Conservation (phyloP, 208 protist genomes). For the Polymyxa betae region DNA sequence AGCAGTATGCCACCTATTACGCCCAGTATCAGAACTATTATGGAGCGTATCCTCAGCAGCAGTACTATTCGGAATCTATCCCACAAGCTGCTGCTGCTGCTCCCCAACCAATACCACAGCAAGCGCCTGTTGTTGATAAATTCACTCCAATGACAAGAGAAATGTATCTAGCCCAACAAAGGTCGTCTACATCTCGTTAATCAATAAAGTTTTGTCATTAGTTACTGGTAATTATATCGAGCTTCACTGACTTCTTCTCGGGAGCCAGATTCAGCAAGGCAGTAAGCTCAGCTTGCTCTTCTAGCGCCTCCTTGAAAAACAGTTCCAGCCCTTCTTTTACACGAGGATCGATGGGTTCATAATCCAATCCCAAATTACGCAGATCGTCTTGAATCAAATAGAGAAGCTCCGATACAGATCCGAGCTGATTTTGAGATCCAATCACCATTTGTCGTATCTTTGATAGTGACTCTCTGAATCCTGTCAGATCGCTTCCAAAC, state of each 20-base stretch:
- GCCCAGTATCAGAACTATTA: conserved; percentile 1
- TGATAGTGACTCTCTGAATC: neutral
- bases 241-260: neutral
- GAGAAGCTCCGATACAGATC: neutral
- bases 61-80: neutral
- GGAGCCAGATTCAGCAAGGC: neutral
- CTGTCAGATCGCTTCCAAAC: neutral
- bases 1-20: neutral
- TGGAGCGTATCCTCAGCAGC: no score
- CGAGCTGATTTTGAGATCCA: neutral
- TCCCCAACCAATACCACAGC: neutral
- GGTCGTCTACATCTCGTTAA: neutral
- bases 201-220: neutral
- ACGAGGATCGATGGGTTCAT: neutral
- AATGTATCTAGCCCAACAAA: conserved; percentile 33
- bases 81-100: neutral
- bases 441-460: neutral
- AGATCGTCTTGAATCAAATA: neutral
- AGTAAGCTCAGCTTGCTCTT: neutral
- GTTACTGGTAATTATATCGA: neutral
- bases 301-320: neutral
- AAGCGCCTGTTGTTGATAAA: neutral
- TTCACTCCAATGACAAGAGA: conserved; percentile 20
- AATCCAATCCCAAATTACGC: neutral
- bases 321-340: neutral